Conservation (phyloP, 148 eudicot species). For the Cornus controversa region DNA sequence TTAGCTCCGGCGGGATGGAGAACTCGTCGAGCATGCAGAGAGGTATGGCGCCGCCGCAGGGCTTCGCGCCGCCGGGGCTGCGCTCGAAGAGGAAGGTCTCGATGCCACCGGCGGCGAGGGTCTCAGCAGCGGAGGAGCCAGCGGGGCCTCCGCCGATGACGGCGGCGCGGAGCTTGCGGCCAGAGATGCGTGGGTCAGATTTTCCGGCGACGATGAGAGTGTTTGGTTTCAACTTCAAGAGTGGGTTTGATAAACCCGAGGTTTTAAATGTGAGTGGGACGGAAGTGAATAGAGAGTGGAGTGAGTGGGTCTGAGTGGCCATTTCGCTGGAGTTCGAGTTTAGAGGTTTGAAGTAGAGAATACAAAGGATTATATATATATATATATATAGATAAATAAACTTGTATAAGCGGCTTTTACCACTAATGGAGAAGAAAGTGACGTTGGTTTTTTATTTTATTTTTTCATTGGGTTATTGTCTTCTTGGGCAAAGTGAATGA, state of each 20-base stretch:
- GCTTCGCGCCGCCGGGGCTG: constrained; percentile 66
- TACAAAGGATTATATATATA: not conserved
- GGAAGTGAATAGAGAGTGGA: constrained; percentile 27
- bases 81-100: constrained; percentile 89
- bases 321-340: constrained; percentile 15
- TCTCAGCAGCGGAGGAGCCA: constrained; percentile 81
- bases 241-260: not conserved
- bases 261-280: constrained; percentile 21
- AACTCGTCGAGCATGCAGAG: constrained; percentile 92
- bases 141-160: constrained; percentile 94
- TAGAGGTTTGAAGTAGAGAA: not conserved
- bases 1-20: constrained; percentile 54
- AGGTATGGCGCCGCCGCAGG: constrained; percentile 95
- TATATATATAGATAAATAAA: not conserved
- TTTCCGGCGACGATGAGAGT: constrained; percentile 20
- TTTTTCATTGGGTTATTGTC: too few relatives aligned
- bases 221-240: constrained; percentile 7
- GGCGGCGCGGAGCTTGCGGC: constrained; percentile 62
- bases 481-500: too few relatives aligned
- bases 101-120: constrained; percentile 67
- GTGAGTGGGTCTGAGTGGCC: constrained; percentile 41
- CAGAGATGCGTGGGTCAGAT: constrained; percentile 21
- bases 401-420: not conserved
- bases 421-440: not conserved
- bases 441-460: too few relatives aligned